phyloP scores from a whole-genome alignment of 805 yeast species.

The Yamadazyma philogaea region DNA sequence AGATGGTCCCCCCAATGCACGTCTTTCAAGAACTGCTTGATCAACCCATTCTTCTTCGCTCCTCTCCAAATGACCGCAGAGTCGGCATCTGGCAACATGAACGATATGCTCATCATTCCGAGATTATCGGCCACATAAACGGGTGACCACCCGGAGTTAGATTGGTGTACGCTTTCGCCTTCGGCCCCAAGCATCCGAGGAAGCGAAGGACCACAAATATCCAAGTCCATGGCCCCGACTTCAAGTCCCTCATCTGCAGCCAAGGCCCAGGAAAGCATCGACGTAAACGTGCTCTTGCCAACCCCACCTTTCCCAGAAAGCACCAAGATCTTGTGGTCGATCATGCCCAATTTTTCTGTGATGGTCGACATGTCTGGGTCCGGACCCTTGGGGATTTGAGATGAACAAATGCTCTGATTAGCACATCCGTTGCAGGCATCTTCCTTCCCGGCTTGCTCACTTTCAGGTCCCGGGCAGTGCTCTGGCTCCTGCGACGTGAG shows the following conservation, averaged over 20 bases:
- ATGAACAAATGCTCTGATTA: constrained; percentile 83
- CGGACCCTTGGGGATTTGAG: constrained; percentile 83
- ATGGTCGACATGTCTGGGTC: constrained; percentile 88
- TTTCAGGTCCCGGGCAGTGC: constrained; percentile 98
- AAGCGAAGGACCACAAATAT: constrained; percentile 95
- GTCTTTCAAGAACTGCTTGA: constrained; percentile 89
- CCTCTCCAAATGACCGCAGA: constrained; percentile 98
- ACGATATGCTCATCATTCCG: constrained; percentile 93
- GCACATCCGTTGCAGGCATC: constrained; percentile 96
- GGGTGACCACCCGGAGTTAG: constrained; percentile 94
- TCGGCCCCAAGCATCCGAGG: constrained; percentile 93
- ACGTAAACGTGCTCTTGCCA: constrained; percentile 93
- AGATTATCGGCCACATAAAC: constrained; percentile 92
- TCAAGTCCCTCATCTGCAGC: constrained; percentile 77
- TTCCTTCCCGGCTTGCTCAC: constrained; percentile 88
- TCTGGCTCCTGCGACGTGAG: constrained; percentile 52
- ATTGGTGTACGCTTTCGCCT: constrained; percentile 81
- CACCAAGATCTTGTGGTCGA: constrained; percentile 75
- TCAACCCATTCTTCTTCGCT: constrained; percentile 88
- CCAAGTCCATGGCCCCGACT: constrained; percentile 95
- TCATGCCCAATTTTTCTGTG: constrained; percentile 57
- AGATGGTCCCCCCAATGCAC: constrained; percentile 86
- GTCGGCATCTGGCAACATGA: constrained; percentile 89
- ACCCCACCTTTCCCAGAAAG: constrained; percentile 92
- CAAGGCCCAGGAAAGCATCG: constrained; percentile 95